A percentile compares a stretch with the other conserved stretches of the same genome.
Evolutionary conservation across 1,139 yeast genomes (phyloP).

Genomic region (Nakaseomyces bracarensis): DNA sequence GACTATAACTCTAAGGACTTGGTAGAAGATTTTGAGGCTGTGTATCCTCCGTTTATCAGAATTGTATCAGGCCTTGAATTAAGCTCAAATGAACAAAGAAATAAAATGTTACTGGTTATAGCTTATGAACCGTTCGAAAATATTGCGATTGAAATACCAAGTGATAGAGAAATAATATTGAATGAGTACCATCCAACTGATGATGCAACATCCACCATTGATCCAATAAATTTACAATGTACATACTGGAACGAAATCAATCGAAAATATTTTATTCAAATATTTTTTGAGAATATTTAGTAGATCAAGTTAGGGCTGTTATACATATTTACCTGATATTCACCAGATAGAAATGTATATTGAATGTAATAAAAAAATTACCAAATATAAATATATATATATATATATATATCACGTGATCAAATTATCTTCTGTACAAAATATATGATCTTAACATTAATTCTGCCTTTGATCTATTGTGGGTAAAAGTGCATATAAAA

Average conservation of each 20-base stretch:
- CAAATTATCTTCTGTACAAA: no score
- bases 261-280: conserved; percentile 20
- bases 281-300: conserved; percentile 15
- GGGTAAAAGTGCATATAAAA: no score
- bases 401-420: no score
- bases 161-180: conserved; percentile 20
- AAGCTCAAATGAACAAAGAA: conserved; percentile 32
- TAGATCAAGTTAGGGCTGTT: no score
- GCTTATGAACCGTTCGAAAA: conserved; percentile 62
- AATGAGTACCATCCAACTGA: conserved; percentile 9
- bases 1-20: conserved; percentile 33
- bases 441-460: no score
- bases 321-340: no score
- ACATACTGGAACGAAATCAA: conserved; percentile 24
- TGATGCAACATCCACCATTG: conserved; percentile 12
- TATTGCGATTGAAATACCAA: conserved; percentile 49
- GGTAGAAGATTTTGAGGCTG: conserved; percentile 15
- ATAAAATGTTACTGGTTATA: conserved; percentile 45
- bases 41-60: conserved; percentile 41
- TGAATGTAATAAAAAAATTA: no score
- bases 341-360: no score
- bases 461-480: no score
- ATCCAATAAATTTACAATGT: conserved; percentile 22
- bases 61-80: conserved; percentile 51
- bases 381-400: no score